Base-by-base conservation (phyloP, 345 rosid genomes). In the Pistacia integerrima region DNA sequence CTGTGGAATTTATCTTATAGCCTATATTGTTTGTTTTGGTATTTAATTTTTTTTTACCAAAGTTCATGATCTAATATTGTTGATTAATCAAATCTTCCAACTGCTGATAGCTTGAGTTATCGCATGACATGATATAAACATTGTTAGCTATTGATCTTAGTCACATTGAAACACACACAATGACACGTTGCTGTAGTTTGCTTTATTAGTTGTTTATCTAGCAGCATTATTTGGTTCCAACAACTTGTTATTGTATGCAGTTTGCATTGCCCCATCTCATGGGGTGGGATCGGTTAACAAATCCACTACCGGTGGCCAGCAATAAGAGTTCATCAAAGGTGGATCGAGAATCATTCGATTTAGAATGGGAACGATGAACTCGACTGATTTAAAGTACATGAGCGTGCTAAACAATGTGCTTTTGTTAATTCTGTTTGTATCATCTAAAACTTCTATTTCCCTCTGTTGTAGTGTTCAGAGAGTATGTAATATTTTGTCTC, bases 251-350 rank as follows among this genome's bases (percentile, higher is more conserved):
- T 51, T 66, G 28, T 41, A 41, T 85, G 87, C 93, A 96, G 99
- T 93, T 88, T 87, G 95, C 85, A 10, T 84, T 96, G 87, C 98
- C 99, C 38, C 94, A 92, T 81, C 87, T 96, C 85, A 83, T 96
- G 83, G 99, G 97, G 17, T 96, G 99, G 99, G 90, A 84, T 81
- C 79, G 85, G 49, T 73, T 88, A 82, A 92, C 86, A 4, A 80
- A 72, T 69, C 82, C 73, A 51, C 77, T 0, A 38, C 70, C 41
- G 5, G 48, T 35, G 7, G 48, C 20, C 67, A 22, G 64, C 0
- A 83, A 54, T 6, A 80, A 49, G 77, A 77, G 70, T 70, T 74
- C 85, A 51, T 61, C 90, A 2, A 87, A 84, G 85, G 86, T 76
- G 28, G 79, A 84, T 78, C 80, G 82, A 16, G 79, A 63, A 56